Evolutionary conservation across 2,329 filamentous ascomycete genomes (phyloP).

Genomic region (Diaporthe vexans): DNA sequence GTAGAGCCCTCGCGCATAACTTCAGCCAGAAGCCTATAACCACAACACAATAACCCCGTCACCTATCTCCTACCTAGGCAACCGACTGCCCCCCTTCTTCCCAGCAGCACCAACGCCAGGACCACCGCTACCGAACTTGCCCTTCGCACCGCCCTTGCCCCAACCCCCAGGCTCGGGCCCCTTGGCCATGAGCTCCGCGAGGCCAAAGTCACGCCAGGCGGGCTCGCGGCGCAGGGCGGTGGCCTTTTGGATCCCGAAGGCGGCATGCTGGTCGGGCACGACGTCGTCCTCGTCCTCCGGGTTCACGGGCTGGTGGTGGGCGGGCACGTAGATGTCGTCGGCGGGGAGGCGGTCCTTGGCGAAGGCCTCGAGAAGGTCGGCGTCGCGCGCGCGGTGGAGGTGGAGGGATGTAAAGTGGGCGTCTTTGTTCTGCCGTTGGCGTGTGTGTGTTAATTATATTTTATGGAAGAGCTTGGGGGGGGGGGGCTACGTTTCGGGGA

Average conservation of each 20-base stretch:
- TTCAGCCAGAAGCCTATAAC: background rate
- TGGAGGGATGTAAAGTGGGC: constrained; percentile 82
- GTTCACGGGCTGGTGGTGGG: constrained; percentile 84
- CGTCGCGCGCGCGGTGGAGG: constrained; percentile 78
- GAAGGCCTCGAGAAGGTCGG: constrained; percentile 84
- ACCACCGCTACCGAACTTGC: constrained; percentile 4
- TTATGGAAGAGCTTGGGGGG: background rate
- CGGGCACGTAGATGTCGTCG: constrained; percentile 87
- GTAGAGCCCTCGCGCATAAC: too few species aligned
- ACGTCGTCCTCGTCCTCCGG: constrained; percentile 92
- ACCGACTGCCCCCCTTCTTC: constrained; percentile 16
- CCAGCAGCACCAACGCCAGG: constrained; percentile 24
- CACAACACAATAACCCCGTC: too few species aligned
- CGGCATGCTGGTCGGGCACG: constrained; percentile 88
- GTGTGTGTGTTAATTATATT: background rate
- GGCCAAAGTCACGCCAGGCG: constrained; percentile 83
- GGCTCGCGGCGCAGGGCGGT: constrained; percentile 80
- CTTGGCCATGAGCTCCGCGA: constrained; percentile 78
- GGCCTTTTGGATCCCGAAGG: constrained; percentile 86
- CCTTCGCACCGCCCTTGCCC: constrained; percentile 39
- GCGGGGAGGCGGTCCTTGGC: constrained; percentile 78
- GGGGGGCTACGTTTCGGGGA: background rate
- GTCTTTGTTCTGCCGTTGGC: constrained; percentile 74
- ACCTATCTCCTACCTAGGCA: constrained; percentile 10
- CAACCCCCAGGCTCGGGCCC: constrained; percentile 59